phyloP scores from a whole-genome alignment of 805 yeast genomes.

The Yarrowia keelungensis region DNA sequence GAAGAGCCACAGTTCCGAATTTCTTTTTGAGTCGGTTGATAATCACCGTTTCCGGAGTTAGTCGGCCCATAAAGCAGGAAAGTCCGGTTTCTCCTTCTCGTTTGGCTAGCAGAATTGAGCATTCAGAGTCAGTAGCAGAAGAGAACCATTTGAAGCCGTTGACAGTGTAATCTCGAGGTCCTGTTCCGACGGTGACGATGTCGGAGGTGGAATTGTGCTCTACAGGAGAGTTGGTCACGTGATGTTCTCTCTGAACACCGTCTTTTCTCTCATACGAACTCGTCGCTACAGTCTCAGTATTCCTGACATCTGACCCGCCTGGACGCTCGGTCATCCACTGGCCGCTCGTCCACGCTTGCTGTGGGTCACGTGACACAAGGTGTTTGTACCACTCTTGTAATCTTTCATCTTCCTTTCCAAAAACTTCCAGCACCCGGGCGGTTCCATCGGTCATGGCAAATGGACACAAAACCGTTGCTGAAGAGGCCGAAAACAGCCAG shows the following conservation, averaged over 20 bases:
- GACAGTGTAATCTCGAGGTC: conserved; percentile 40
- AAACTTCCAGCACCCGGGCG: conserved; percentile 46
- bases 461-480: conserved; percentile 49
- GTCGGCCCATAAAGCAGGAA: conserved; percentile 47
- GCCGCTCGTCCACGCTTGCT: conserved; percentile 48
- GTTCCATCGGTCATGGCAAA: conserved; percentile 51
- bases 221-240: not conserved
- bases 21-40: conserved; percentile 47
- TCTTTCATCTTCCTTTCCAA: conserved; percentile 28
- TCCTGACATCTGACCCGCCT: conserved; percentile 49
- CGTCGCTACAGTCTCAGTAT: conserved; percentile 47
- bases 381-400: conserved; percentile 42
- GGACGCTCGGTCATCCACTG: conserved; percentile 51
- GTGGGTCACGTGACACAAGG: conserved; percentile 46
- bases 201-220: not conserved
- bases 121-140: conserved; percentile 49
- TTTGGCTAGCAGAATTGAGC: conserved; percentile 47
- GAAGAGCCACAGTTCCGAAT: conserved; percentile 48
- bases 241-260: too few relatives aligned
- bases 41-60: conserved; percentile 43
- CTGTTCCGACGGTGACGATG: conserved; percentile 10
- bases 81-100: conserved; percentile 43
- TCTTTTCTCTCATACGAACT: not conserved
- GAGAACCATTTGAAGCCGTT: conserved; percentile 50
- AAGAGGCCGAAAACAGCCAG: conserved; percentile 46